Conservation (phyloP, 352 stramenopile genomes). For the Globisporangium carolinianum region DNA sequence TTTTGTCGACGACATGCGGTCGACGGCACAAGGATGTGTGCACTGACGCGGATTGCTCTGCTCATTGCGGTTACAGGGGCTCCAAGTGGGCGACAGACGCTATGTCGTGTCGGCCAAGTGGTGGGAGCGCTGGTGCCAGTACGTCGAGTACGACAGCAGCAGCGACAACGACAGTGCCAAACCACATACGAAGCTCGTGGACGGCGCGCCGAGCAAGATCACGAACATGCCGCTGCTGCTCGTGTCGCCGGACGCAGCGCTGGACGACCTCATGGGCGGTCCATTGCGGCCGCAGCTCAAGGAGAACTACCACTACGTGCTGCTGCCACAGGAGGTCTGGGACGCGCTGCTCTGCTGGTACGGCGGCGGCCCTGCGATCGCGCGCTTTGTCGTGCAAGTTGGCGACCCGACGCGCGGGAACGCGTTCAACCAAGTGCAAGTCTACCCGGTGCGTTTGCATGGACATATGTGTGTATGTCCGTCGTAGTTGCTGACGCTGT, state of each 20-base stretch:
- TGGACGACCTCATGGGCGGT: conserved; percentile 65
- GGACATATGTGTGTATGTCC: too few species aligned
- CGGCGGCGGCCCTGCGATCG: conserved; percentile 57
- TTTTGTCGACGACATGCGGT: too few species aligned
- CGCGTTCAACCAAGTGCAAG: conserved; percentile 59
- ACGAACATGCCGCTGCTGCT: conserved; percentile 61
- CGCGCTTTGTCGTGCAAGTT: conserved; percentile 64
- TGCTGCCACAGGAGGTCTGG: conserved; percentile 74
- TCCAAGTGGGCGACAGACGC: conserved; percentile 73
- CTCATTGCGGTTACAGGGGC: too few species aligned
- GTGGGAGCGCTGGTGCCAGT: conserved; percentile 78
- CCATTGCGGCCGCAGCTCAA: conserved; percentile 58
- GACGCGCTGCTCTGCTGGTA: conserved; percentile 65
- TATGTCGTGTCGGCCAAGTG: conserved; percentile 76
- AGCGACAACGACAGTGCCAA: not conserved
- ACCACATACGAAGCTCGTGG: conserved; percentile 4
- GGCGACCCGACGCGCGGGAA: conserved; percentile 48
- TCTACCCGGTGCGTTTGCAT: conserved; percentile 66
- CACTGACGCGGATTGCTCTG: too few species aligned
- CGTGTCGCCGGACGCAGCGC: conserved; percentile 27
- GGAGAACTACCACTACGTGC: conserved; percentile 69
- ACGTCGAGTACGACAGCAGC: conserved; percentile 38
- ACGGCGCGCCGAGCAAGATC: conserved; percentile 39
- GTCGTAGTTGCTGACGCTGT: not conserved
- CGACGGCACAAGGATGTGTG: too few species aligned